phyloP scores from a whole-genome alignment of 345 rosid species.

The Streptanthus diversifolius region DNA sequence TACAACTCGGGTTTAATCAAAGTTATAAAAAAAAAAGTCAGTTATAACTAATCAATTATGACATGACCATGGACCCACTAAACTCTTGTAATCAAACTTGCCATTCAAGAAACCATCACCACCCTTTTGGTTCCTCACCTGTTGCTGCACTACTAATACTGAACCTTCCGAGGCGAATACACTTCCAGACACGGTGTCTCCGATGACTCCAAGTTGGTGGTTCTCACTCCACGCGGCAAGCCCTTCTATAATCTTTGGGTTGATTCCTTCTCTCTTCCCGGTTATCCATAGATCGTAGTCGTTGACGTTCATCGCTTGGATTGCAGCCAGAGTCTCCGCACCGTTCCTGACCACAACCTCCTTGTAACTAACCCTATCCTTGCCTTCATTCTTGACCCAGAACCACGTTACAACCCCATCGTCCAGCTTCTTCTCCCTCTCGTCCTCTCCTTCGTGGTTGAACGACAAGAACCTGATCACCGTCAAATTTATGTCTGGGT shows the following conservation, averaged over 20 bases:
- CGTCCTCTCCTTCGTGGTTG: conserved; percentile 52
- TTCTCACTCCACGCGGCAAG: conserved; percentile 55
- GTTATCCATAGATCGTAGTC: conserved; percentile 64
- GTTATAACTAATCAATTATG: conserved; percentile 1
- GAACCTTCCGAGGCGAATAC: conserved; percentile 52
- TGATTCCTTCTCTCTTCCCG: conserved; percentile 64
- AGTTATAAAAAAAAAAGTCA: background rate
- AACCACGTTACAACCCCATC: conserved; percentile 77
- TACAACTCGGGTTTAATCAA: conserved; percentile 3
- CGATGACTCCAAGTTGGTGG: conserved; percentile 53
- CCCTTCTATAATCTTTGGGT: conserved; percentile 57
- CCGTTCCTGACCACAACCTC: conserved; percentile 69
- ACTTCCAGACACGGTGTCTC: conserved; percentile 52
- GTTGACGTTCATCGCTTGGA: conserved; percentile 46
- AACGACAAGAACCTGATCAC: conserved; percentile 54
- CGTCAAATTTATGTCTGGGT: conserved; percentile 42
- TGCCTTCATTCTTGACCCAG: conserved; percentile 64
- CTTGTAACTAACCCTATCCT: conserved; percentile 49
- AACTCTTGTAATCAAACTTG: conserved; percentile 30
- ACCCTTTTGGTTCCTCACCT: conserved; percentile 39
- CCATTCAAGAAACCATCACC: conserved; percentile 35
- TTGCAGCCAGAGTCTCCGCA: conserved; percentile 57
- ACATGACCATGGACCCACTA: conserved; percentile 13
- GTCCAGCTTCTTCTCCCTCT: conserved; percentile 65
- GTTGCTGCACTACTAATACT: conserved; percentile 71